Conservation (phyloP, 2,329 filamentous ascomycete genomes). For the Aspergillus candidus region DNA sequence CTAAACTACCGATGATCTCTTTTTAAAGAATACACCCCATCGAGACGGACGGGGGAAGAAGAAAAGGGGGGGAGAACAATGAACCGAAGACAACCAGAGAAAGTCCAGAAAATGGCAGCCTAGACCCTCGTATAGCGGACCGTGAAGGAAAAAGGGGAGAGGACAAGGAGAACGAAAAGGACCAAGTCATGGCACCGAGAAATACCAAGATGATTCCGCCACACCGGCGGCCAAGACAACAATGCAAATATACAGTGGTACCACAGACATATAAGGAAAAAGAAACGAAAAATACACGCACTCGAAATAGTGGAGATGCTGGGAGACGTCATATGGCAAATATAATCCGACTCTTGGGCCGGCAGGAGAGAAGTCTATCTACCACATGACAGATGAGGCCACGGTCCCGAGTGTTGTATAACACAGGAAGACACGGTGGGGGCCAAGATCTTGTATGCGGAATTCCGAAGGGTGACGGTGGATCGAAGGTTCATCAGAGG, state of each 20-base stretch:
- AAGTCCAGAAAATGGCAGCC: constrained; percentile 6
- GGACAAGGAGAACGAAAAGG: constrained; percentile 7
- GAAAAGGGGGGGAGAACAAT: too few relatives aligned
- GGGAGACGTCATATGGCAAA: constrained; percentile 6
- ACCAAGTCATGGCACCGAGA: constrained; percentile 28
- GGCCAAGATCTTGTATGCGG: constrained; percentile 12
- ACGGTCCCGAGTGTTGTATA: constrained; percentile 20
- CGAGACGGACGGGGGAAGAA: neutral
- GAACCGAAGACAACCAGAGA: constrained; percentile 3
- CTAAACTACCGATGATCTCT: constrained; percentile 2
- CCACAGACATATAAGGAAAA: neutral
- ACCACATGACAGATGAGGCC: constrained; percentile 11
- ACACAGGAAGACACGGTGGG: constrained; percentile 8
- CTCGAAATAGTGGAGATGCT: constrained; percentile 21
- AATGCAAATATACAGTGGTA: constrained; percentile 30
- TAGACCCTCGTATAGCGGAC: constrained; percentile 2
- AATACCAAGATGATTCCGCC: constrained; percentile 25
- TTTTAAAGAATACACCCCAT: constrained; percentile 10
- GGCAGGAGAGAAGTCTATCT: constrained; percentile 6
- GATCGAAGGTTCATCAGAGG: constrained; percentile 5
- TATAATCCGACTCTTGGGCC: constrained; percentile 1
- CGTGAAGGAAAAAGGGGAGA: constrained; percentile 4
- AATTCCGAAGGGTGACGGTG: constrained; percentile 6
- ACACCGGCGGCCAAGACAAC: constrained; percentile 21
- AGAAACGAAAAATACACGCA: constrained; percentile 4